Evolutionary conservation across 805 yeast genomes (phyloP).

Genomic region (Metschnikowia reukaufii): DNA sequence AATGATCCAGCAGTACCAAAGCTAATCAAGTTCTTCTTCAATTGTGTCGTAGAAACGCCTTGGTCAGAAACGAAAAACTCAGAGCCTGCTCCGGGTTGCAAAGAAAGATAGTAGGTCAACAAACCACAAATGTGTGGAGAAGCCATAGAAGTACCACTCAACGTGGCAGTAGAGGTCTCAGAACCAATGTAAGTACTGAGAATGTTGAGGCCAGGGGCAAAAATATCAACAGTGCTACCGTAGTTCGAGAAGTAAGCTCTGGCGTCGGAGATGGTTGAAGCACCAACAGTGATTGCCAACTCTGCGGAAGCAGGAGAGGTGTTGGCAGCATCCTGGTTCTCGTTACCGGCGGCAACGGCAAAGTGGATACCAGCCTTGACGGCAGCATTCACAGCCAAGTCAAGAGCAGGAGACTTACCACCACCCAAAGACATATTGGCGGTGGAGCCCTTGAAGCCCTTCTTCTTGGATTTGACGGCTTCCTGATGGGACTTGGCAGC

Average conservation of each 20-base stretch:
- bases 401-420: constrained; percentile 55
- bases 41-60: constrained; percentile 64
- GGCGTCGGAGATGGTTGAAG: constrained; percentile 44
- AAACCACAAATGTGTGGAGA: constrained; percentile 95
- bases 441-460: constrained; percentile 58
- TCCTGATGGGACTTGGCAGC: constrained; percentile 43
- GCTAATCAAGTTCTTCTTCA: constrained; percentile 72
- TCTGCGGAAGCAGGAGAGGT: constrained; percentile 63
- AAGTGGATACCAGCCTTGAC: constrained; percentile 55
- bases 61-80: constrained; percentile 56
- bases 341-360: constrained; percentile 66
- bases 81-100: constrained; percentile 74
- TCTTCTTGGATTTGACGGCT: constrained; percentile 36
- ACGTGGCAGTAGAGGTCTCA: constrained; percentile 69
- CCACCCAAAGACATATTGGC: constrained; percentile 67
- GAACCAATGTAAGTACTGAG: constrained; percentile 72
- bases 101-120: constrained; percentile 81
- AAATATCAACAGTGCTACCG: constrained; percentile 53
- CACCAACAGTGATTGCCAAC: constrained; percentile 54
- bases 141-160: constrained; percentile 98
- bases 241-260: constrained; percentile 55
- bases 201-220: constrained; percentile 58
- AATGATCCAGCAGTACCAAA: constrained; percentile 63
- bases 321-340: constrained; percentile 58
- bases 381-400: constrained; percentile 60